Evolutionary conservation across 2,329 filamentous ascomycete genomes (phyloP), one percentile per base, ranked within the genome.

Genomic region (Diplodia mutila): DNA sequence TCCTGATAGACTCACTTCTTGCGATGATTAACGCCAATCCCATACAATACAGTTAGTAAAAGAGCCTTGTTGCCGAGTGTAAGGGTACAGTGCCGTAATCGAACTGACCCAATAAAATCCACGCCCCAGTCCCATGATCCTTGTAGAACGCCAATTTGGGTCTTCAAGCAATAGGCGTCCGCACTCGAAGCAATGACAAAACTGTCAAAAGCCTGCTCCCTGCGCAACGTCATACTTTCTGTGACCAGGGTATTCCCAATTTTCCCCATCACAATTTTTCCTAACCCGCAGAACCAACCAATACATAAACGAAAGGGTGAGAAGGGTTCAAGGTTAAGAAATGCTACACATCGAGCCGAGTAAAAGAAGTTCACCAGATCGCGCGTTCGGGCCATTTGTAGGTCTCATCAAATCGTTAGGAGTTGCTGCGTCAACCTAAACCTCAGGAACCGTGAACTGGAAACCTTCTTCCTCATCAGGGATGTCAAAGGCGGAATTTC

Each of bases 391-490:
- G 25, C 23, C 49, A 14, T 46, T 18, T 25, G 34, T 14, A 23
- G 39, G 34, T 6, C 18, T 42, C 32, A 11, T 51, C n/a, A 9
- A 49, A 11, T 49, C 46, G 34, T 23, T 18, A 23, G 1, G 23
- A 63, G 18, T 16, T 7, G 14, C 7, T 18, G 3, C 37, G 4
- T 7, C 18, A 21, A 23, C n/a, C 23, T 25, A 63, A 18, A 23
- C 18, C n/a, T 61, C 55, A 7, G 66, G 61, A 12, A 69, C n/a
- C 4, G 42, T 55, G 49, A 69, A 61, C 25, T 65, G 61, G 51
- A 69, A 69, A 12, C 75, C 75, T 25, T 74, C 72, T 4, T 72
- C 73, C 29, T 71, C 66, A 21, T 73, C 70, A 25, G 37, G 54
- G 11, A 16, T 76, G 65, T 67, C 77, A 49, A 29, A 42, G 4